These are phyloP conservation scores for Euphorbia neoarborescens DNA, from an alignment of 441 rosid species.

Conservation along the genomic window DNA sequence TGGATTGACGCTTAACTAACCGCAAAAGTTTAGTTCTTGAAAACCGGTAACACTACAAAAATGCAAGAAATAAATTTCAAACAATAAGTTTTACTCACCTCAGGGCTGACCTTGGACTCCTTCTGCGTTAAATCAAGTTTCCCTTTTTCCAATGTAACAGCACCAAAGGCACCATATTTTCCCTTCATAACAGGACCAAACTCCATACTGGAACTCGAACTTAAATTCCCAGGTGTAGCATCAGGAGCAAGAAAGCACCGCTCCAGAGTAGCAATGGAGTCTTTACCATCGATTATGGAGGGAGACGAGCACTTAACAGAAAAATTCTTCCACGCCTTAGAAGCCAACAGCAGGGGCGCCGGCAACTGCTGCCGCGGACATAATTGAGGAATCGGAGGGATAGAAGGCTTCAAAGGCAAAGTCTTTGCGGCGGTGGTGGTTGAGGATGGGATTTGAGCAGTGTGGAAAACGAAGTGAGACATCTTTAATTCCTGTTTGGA, in stretches of 20 bases:
- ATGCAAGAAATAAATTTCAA: background rate
- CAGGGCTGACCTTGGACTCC: conserved; percentile 49
- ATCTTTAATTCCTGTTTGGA: conserved; percentile 23
- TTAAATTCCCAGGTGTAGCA: conserved; percentile 23
- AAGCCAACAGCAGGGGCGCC: conserved; percentile 21
- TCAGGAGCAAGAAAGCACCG: conserved; percentile 43
- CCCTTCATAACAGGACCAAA: conserved; percentile 68
- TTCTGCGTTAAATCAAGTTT: conserved; percentile 67
- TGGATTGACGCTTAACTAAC: background rate
- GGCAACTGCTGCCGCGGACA: conserved; percentile 19
- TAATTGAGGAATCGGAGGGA: conserved; percentile 35
- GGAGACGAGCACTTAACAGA: conserved; percentile 36
- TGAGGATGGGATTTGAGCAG: conserved; percentile 29
- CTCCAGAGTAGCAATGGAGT: conserved; percentile 38
- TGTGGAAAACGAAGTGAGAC: conserved; percentile 46
- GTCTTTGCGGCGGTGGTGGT: conserved; percentile 25
- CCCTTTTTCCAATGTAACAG: conserved; percentile 83
- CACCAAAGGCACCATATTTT: conserved; percentile 57
- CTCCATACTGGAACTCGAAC: conserved; percentile 31
- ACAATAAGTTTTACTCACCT: conserved; percentile 33
- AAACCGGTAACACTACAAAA: background rate
- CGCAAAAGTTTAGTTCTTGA: background rate
- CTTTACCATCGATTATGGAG: conserved; percentile 34
- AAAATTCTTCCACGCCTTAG: conserved; percentile 22
- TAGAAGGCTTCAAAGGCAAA: conserved; percentile 30